These are phyloP conservation scores for Dissoconium aciculare DNA, from an alignment of 2,329 filamentous ascomycete species.

Conservation along the genomic window DNA sequence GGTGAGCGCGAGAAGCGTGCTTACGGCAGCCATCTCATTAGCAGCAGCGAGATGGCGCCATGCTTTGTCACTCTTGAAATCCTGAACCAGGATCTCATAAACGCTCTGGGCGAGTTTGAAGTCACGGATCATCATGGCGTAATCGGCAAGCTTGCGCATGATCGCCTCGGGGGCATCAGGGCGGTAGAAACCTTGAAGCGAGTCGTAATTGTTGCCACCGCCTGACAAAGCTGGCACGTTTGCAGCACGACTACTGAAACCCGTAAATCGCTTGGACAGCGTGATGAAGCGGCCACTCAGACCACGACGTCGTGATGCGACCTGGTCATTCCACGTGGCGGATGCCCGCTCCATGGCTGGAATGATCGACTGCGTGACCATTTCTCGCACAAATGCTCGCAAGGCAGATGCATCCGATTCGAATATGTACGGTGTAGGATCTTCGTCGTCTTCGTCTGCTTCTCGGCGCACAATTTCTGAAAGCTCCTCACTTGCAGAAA, in stretches of 20 bases:
- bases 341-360: conserved; percentile 92
- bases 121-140: conserved; percentile 91
- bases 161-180: conserved; percentile 76
- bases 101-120: conserved; percentile 86
- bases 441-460: conserved; percentile 52
- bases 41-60: conserved; percentile 90
- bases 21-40: conserved; percentile 87
- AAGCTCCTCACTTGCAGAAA: conserved; percentile 73
- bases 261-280: conserved; percentile 76
- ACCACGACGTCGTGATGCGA: conserved; percentile 76
- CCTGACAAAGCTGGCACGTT: conserved; percentile 35
- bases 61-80: conserved; percentile 90
- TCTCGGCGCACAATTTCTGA: conserved; percentile 43
- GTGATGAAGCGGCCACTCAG: conserved; percentile 89
- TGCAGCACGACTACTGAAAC: conserved; percentile 54
- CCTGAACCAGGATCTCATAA: conserved; percentile 75
- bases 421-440: conserved; percentile 65
- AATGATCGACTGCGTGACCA: conserved; percentile 86
- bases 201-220: conserved; percentile 58
- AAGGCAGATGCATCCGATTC: conserved; percentile 85
- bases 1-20: conserved; percentile 62
- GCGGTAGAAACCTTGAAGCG: conserved; percentile 61
- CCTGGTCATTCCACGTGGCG: conserved; percentile 91
- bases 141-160: conserved; percentile 87
- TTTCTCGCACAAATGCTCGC: conserved; percentile 77